These are phyloP conservation scores for Nitzschia sp. DNA, from an alignment of 108 stramenopile species.

Conservation along the genomic window DNA sequence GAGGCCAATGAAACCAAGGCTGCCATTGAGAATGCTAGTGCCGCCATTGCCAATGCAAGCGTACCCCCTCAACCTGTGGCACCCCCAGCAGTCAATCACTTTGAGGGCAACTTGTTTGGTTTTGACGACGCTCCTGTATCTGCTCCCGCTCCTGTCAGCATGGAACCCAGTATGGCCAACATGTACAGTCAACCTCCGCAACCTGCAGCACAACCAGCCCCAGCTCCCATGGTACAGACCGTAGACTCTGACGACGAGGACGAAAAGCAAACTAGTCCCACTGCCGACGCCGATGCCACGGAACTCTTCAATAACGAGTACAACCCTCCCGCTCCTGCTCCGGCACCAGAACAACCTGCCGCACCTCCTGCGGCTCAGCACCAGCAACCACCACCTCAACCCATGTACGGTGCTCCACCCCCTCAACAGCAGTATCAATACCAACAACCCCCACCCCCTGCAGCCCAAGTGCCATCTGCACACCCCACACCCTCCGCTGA, in stretches of 20 bases:
- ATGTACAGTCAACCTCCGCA: conserved; percentile 15
- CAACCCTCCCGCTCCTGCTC: conserved; percentile 1
- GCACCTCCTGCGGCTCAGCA: conserved; percentile 2
- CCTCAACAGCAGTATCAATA: background rate
- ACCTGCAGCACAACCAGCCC: conserved; percentile 12
- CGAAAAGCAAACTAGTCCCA: background rate
- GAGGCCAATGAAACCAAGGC: conserved; percentile 63
- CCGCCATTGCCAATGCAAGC: conserved; percentile 40
- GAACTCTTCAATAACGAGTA: conserved; percentile 13
- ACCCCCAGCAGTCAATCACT: conserved; percentile 29
- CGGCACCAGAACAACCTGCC: conserved; percentile 8
- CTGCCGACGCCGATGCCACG: background rate
- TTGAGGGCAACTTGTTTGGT: conserved; percentile 39
- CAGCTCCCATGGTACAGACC: conserved; percentile 12
- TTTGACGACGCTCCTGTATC: conserved; percentile 24
- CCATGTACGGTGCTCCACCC: background rate
- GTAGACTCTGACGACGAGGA: conserved; percentile 5
- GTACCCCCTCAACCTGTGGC: conserved; percentile 19
- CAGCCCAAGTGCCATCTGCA: conserved; percentile 9
- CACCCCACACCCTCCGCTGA: conserved; percentile 15
- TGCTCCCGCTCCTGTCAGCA: conserved; percentile 2
- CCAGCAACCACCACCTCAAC: conserved; percentile 7
- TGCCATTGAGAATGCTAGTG: conserved; percentile 45
- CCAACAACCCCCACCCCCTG: background rate
- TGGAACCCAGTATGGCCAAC: background rate